Conservation (phyloP, 1,139 yeast genomes). For the Saccharomyces hybrid region DNA sequence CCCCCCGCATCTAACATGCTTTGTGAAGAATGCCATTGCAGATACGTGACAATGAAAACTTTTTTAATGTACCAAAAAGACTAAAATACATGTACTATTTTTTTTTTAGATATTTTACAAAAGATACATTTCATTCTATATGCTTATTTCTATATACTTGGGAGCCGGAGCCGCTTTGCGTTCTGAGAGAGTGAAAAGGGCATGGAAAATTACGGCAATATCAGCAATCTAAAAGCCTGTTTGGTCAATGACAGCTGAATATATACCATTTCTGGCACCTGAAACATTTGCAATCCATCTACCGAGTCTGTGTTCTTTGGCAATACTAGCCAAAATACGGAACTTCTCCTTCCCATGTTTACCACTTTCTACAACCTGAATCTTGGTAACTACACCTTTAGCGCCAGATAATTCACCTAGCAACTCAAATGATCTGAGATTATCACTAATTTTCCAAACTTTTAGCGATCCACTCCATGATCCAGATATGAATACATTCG, state of each 20-base stretch:
- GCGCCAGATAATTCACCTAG: slow-evolving; percentile 52
- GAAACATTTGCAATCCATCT: slow-evolving; percentile 54
- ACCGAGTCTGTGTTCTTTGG: slow-evolving; percentile 83
- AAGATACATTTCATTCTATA: background rate
- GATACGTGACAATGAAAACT: slow-evolving; percentile 1
- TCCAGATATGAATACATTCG: slow-evolving; percentile 79
- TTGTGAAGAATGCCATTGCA: background rate
- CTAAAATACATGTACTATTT: background rate
- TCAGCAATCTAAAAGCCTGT: slow-evolving; percentile 7
- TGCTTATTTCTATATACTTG: background rate
- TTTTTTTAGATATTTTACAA: background rate
- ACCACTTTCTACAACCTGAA: slow-evolving; percentile 56
- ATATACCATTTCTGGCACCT: slow-evolving; percentile 46
- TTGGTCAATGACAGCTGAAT: slow-evolving; percentile 35
- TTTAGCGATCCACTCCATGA: slow-evolving; percentile 74
- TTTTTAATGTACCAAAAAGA: background rate
- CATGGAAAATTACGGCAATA: background rate
- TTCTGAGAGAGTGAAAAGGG: background rate
- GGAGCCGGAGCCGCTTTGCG: background rate
- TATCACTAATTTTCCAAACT: slow-evolving; percentile 69
- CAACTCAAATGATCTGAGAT: slow-evolving; percentile 50
- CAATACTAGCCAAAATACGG: slow-evolving; percentile 56
- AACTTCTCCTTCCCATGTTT: slow-evolving; percentile 42
- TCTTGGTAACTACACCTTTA: slow-evolving; percentile 65
- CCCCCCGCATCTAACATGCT: background rate